Base-by-base conservation (phyloP, 768 basidiomycete species). In the Trametes cinnabarina region DNA sequence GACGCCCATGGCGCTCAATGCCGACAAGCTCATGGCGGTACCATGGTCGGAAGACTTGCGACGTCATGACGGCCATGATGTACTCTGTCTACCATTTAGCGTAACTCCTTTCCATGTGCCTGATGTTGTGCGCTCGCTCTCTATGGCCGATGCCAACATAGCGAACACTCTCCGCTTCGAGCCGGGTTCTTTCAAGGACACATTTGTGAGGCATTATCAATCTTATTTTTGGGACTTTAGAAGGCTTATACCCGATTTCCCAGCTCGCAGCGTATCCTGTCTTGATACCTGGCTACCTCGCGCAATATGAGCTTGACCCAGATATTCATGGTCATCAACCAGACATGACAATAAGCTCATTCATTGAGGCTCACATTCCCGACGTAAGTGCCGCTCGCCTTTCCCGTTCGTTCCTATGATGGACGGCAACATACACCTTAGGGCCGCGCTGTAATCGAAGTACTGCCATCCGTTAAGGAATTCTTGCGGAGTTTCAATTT, bases 201-300 rank as follows among this genome's bases (percentile, higher is more conserved):
- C 74, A 40, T 64, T 85, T 61, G 85, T 85, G 58, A 53, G 78
- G 12, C 32, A 22, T 11, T 9, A 39, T 17, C 12, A 12, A 67
- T 23, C 4, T 32, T 50, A n/a, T 20, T 47, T 4, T 5, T 2
- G 12, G 7, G 7, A 14, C 22, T 10, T 10, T 25, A 14, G 4
- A 3, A 25, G 51, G 32, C 23, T 35, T 9, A 42, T 20, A n/a
- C 14, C 32, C 1, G 14, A 17, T 19, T 22, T 53, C 20, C 2
- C 62, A 85, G 85, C 72, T 81, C 19, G 78, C 84, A 22, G 83
- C 80, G 35, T 85, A 82, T 61, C 86, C 86, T 3, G 72, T 88
- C 30, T 75, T 88, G 20, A 68, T 88, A n/a, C 86, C 86, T 4
- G 66, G 86, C 4, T 88, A 87, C 69, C 71, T 87, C 10, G 77